Conservation (phyloP, 495 filamentous ascomycete genomes). For the Aspergillus heteromorphus region DNA sequence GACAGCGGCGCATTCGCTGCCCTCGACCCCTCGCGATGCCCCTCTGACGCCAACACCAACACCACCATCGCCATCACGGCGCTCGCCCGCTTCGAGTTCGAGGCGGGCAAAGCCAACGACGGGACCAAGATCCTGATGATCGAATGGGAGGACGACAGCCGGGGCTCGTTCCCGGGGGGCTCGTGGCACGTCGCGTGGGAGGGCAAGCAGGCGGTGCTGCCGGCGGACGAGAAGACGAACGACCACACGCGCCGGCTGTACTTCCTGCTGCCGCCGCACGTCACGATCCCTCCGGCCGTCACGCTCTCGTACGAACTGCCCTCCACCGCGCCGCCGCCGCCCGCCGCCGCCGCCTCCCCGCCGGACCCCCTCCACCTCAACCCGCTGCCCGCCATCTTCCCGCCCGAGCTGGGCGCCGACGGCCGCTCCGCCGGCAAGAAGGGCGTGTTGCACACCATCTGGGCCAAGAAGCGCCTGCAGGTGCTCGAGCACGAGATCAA, state of each 20-base stretch:
- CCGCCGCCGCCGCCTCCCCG: constrained; percentile 12
- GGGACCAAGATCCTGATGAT: constrained; percentile 84
- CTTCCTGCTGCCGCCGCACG: constrained; percentile 64
- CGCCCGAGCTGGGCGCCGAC: constrained; percentile 60
- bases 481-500: constrained; percentile 68
- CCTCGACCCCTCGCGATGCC: constrained; percentile 25
- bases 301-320: constrained; percentile 51
- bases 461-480: constrained; percentile 70
- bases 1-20: constrained; percentile 34
- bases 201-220: constrained; percentile 61
- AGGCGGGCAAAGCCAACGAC: constrained; percentile 67
- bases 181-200: constrained; percentile 74
- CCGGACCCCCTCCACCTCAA: constrained; percentile 49
- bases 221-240: constrained; percentile 53
- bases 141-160: constrained; percentile 65
- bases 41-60: constrained; percentile 14
- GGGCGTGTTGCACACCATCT: constrained; percentile 76
- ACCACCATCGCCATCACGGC: constrained; percentile 40
- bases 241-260: constrained; percentile 60
- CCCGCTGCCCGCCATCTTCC: constrained; percentile 76
- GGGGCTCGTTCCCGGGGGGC: constrained; percentile 29
- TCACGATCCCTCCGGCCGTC: constrained; percentile 60
- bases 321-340: constrained; percentile 16
- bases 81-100: constrained; percentile 80
- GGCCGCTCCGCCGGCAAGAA: constrained; percentile 63